A percentile compares a stretch with the other conserved stretches of the same genome.
Evolutionary conservation across 106 monocot species (phyloP).

Genomic region (Allium fistulosum): DNA sequence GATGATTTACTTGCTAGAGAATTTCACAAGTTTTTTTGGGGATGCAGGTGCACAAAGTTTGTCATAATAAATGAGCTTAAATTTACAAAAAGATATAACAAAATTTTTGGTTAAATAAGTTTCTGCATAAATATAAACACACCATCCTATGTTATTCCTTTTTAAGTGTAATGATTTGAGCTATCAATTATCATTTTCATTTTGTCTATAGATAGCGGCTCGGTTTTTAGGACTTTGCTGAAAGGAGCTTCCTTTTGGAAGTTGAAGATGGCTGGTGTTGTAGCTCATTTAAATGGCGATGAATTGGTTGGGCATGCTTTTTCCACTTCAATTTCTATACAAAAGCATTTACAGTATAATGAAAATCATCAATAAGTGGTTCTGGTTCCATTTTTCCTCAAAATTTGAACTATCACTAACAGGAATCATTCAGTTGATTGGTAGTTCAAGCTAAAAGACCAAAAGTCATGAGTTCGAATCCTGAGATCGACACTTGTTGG

Average conservation of each 20-base stretch:
- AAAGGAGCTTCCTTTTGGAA: slow-evolving; percentile 36
- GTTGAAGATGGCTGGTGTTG: slow-evolving; percentile 19
- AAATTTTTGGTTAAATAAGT: neutral
- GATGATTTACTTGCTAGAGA: slow-evolving; percentile 85
- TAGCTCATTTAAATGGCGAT: slow-evolving; percentile 21
- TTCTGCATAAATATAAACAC: neutral
- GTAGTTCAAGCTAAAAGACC: too few species aligned
- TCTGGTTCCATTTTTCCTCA: slow-evolving; percentile 50
- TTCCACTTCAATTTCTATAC: slow-evolving; percentile 34
- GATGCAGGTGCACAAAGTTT: slow-evolving; percentile 93
- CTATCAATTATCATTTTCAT: slow-evolving; percentile 66
- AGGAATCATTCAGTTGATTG: too few species aligned
- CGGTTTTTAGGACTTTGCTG: slow-evolving; percentile 40
- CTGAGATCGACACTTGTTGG: too few species aligned
- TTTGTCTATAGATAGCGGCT: slow-evolving; percentile 47
- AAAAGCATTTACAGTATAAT: slow-evolving; percentile 35
- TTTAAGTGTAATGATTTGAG: slow-evolving; percentile 62
- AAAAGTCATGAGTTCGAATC: too few species aligned
- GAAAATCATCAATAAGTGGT: slow-evolving; percentile 51
- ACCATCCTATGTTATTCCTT: slow-evolving; percentile 73
- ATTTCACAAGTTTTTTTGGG: slow-evolving; percentile 95
- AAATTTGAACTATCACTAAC: slow-evolving; percentile 15
- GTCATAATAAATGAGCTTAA: too few species aligned
- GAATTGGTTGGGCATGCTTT: slow-evolving; percentile 33
- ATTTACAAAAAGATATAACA: slow-evolving; percentile 11